Evolutionary conservation across 2,329 filamentous ascomycete species (phyloP).

Genomic region (Talaromyces sp.): DNA sequence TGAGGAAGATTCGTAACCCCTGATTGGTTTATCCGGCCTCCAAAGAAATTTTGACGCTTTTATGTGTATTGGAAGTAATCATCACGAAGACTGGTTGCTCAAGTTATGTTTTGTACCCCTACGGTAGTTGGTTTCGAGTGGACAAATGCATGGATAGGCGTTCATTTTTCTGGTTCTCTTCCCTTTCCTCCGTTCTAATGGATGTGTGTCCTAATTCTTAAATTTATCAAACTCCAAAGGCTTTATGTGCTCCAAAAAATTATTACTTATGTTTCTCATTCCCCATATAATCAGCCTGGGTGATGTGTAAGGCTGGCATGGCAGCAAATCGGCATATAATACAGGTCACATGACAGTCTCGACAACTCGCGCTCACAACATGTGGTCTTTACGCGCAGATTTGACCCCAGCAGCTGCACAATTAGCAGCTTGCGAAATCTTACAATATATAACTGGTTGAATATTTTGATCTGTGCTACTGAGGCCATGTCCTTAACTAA

Average conservation of each 20-base stretch:
- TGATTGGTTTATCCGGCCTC: slow-evolving; percentile 4
- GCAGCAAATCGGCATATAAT: too few species aligned
- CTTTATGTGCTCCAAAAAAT: too few species aligned
- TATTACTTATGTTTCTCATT: too few species aligned
- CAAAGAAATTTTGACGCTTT: slow-evolving; percentile 7
- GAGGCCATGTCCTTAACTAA: slow-evolving; percentile 62
- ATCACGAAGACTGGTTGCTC: slow-evolving; percentile 1
- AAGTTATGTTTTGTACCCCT: slow-evolving; percentile 14
- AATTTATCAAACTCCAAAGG: neutral
- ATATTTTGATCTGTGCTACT: neutral
- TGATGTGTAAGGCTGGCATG: too few species aligned
- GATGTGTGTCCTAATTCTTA: neutral
- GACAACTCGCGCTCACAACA: neutral
- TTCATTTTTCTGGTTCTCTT: slow-evolving; percentile 19
- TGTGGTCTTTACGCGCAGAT: too few species aligned
- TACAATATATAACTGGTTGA: neutral
- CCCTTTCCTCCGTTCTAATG: neutral
- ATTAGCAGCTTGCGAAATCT: neutral
- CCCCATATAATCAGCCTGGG: too few species aligned
- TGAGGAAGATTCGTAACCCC: slow-evolving; percentile 23
- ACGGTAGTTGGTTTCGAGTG: slow-evolving; percentile 19
- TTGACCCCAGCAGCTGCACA: neutral
- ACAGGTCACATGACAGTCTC: slow-evolving; percentile 56
- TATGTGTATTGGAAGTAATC: slow-evolving; percentile 8
- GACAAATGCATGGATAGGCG: slow-evolving; percentile 34